Conservation (phyloP, 495 filamentous ascomycete species). For the Achaetomiella virescens region DNA sequence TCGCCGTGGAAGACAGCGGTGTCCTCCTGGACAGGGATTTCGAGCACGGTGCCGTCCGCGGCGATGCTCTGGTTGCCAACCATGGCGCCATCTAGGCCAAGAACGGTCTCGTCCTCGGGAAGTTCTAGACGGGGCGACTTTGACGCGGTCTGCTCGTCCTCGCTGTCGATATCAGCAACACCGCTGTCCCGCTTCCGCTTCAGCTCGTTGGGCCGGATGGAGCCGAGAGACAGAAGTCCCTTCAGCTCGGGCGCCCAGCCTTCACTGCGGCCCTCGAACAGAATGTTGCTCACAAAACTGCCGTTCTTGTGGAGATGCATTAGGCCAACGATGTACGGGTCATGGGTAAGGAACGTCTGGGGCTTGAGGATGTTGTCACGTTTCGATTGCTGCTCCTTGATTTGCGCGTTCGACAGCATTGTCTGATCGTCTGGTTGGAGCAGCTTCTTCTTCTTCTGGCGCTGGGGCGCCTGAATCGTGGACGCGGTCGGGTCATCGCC, state of each 20-base stretch:
- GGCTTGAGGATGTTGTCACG: constrained; percentile 74
- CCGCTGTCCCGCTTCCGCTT: constrained; percentile 94
- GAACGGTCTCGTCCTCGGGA: constrained; percentile 52
- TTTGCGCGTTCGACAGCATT: constrained; percentile 48
- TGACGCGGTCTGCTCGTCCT: constrained; percentile 51
- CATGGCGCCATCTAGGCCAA: constrained; percentile 39
- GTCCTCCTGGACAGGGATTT: constrained; percentile 61
- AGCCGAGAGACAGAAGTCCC: constrained; percentile 74
- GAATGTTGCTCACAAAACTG: constrained; percentile 73
- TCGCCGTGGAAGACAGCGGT: constrained; percentile 36
- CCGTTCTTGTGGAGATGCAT: constrained; percentile 85
- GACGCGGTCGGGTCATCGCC: constrained; percentile 43
- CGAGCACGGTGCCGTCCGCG: constrained; percentile 51
- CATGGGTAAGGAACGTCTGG: constrained; percentile 71
- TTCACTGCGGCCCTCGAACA: constrained; percentile 68
- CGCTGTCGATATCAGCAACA: constrained; percentile 67
- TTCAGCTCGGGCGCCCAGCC: constrained; percentile 89
- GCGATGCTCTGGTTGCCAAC: constrained; percentile 47
- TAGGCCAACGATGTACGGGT: constrained; percentile 78
- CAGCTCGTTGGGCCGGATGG: constrained; percentile 69
- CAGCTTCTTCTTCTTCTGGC: constrained; percentile 69
- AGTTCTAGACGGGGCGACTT: constrained; percentile 67
- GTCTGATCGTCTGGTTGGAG: constrained; percentile 63
- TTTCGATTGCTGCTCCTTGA: constrained; percentile 74
- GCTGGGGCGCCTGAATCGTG: constrained; percentile 51